Conservation (phyloP, 1,284 basidiomycete species). For the Omphalotus olearius region DNA sequence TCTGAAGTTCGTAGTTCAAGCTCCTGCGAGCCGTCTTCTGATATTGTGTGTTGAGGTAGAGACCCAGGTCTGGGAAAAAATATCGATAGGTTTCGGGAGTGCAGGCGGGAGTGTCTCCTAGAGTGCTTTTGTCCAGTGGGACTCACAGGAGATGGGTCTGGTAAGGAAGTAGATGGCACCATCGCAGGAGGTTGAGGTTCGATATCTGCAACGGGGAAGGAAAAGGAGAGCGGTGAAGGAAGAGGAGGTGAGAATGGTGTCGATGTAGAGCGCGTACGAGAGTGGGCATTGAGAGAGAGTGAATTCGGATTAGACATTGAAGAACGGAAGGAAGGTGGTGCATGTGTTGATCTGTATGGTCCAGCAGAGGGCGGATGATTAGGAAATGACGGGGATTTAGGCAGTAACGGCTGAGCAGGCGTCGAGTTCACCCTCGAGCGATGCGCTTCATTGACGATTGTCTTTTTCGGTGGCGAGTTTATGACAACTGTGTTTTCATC, state of each 20-base stretch:
- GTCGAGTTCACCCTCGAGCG: conserved; percentile 13
- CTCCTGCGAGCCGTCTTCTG: conserved; percentile 62
- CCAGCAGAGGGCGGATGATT: conserved; percentile 35
- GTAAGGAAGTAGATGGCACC: conserved; percentile 16
- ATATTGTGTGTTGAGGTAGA: conserved; percentile 49
- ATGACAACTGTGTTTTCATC: conserved; percentile 15
- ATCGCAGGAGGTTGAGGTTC: conserved; percentile 19
- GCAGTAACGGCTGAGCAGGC: conserved; percentile 11
- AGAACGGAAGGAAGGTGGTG: conserved; percentile 37
- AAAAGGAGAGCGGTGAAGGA: conserved; percentile 46
- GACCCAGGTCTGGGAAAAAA: conserved; percentile 86
- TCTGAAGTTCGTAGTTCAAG: conserved; percentile 35
- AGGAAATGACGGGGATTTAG: conserved; percentile 27
- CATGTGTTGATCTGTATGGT: conserved; percentile 30
- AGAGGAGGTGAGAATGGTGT: conserved; percentile 49
- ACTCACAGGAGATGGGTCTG: conserved; percentile 18
- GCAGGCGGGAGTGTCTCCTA: conserved; percentile 69
- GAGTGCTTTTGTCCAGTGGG: conserved; percentile 30
- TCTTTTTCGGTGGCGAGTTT: neutral
- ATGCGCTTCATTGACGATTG: conserved; percentile 4
- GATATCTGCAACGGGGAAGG: conserved; percentile 32
- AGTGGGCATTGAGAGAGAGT: conserved; percentile 32
- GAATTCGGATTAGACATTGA: conserved; percentile 37
- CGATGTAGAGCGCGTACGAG: conserved; percentile 52
- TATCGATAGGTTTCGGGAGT: conserved; percentile 87